phyloP scores from a whole-genome alignment of 371 early-diverging fungal species.

The Mortierella sp. region DNA sequence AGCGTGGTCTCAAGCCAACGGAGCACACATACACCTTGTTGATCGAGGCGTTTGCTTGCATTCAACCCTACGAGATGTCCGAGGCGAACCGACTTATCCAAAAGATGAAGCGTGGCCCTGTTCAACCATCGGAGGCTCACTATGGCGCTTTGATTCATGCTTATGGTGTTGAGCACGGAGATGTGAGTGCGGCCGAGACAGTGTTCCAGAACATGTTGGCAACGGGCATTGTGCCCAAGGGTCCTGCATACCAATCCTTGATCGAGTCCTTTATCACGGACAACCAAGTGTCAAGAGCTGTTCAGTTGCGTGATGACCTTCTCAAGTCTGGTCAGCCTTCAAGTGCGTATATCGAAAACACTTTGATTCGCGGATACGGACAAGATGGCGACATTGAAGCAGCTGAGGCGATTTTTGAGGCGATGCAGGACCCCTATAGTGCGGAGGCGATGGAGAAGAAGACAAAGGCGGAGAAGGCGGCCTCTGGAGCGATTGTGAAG shows the following conservation, averaged over 20 bases:
- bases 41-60: conserved; percentile 69
- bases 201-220: conserved; percentile 61
- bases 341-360: conserved; percentile 70
- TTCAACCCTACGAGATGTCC: conserved; percentile 68
- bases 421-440: conserved; percentile 63
- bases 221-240: conserved; percentile 58
- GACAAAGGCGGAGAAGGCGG: conserved; percentile 4
- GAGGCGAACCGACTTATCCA: conserved; percentile 63
- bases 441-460: background rate
- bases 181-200: conserved; percentile 62
- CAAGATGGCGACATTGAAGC: conserved; percentile 51
- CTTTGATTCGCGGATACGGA: conserved; percentile 66
- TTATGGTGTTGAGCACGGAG: conserved; percentile 67
- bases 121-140: conserved; percentile 61
- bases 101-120: conserved; percentile 59
- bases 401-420: conserved; percentile 62
- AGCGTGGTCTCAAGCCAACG: conserved; percentile 59
- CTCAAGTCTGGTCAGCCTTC: conserved; percentile 54
- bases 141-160: conserved; percentile 68
- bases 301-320: conserved; percentile 59
- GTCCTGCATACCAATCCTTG: conserved; percentile 66
- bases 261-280: conserved; percentile 65
- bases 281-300: conserved; percentile 58
- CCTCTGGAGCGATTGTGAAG: conserved; percentile 43
- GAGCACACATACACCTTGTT: conserved; percentile 67